phyloP scores from a whole-genome alignment of 2,329 filamentous ascomycete genomes.

The Pseudocercospora ulei region DNA sequence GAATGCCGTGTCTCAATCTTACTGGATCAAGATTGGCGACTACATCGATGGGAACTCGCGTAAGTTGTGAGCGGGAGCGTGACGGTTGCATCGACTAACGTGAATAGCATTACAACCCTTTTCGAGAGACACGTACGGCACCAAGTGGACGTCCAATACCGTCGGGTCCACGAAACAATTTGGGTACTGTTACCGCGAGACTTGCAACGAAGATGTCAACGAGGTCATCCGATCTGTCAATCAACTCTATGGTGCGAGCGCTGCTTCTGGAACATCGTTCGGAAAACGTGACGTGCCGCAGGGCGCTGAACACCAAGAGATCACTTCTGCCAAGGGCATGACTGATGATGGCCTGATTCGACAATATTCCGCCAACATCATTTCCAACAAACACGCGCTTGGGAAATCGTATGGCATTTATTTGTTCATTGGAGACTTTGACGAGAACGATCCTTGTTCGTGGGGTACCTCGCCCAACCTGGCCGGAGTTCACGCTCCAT shows the following conservation, averaged over 20 bases:
- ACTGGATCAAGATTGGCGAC: conserved; percentile 48
- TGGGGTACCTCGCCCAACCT: conserved; percentile 51
- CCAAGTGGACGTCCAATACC: conserved; percentile 59
- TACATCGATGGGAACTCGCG: conserved; percentile 32
- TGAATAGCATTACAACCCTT: conserved; percentile 46
- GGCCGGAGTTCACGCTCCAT: conserved; percentile 51
- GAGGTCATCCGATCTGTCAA: conserved; percentile 50
- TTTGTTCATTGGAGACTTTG: conserved; percentile 55
- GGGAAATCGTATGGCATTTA: conserved; percentile 55
- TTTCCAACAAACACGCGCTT: conserved; percentile 51
- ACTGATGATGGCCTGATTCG: conserved; percentile 40
- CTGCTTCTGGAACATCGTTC: conserved; percentile 19
- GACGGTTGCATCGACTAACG: conserved; percentile 5
- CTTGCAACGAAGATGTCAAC: conserved; percentile 37
- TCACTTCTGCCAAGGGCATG: conserved; percentile 28
- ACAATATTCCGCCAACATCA: conserved; percentile 61
- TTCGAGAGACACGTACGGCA: conserved; percentile 47
- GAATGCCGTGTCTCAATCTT: conserved; percentile 48
- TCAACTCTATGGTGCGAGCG: conserved; percentile 48
- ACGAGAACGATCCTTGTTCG: conserved; percentile 35
- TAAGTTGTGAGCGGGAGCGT: conserved; percentile 14
- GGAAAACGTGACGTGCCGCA: conserved; percentile 9
- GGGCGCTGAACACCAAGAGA: conserved; percentile 13
- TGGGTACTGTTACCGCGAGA: conserved; percentile 67
- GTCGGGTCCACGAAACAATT: conserved; percentile 53